Percentiles rank a stretch among this genome's conserved stretches.
phyloP scores from a whole-genome alignment of 1,284 basidiomycete species.

The Quambalaria eucalypti region DNA sequence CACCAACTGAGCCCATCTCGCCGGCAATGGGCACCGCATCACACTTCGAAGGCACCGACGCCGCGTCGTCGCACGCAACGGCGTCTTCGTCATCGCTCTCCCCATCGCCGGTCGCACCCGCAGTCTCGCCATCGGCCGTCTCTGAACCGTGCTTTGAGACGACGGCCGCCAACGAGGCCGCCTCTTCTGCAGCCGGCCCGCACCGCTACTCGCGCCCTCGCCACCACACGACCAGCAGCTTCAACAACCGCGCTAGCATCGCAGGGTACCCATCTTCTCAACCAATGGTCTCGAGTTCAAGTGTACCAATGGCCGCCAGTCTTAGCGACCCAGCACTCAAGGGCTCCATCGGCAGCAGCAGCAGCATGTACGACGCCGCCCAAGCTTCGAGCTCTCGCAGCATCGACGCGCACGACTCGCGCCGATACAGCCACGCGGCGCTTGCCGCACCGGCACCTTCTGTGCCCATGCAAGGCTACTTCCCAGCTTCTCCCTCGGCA shows the following conservation, averaged over 20 bases:
- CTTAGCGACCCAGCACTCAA: constrained; percentile 12
- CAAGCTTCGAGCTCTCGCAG: too few species aligned
- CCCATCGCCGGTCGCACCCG: constrained; percentile 16
- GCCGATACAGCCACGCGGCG: constrained; percentile 29
- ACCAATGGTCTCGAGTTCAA: constrained; percentile 13
- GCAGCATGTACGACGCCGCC: too few species aligned
- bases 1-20: constrained; percentile 9
- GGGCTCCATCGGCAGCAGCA: constrained; percentile 9
- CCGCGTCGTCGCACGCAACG: background rate
- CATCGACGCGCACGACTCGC: constrained; percentile 18
- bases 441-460: constrained; percentile 9
- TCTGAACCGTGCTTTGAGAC: constrained; percentile 16
- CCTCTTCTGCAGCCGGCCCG: background rate
- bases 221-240: constrained; percentile 11
- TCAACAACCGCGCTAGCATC: constrained; percentile 22
- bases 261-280: constrained; percentile 11
- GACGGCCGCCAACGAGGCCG: constrained; percentile 9
- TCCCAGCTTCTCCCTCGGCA: constrained; percentile 10
- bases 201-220: background rate
- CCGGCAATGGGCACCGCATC: constrained; percentile 4
- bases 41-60: background rate
- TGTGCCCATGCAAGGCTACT: constrained; percentile 16
- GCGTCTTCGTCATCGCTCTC: constrained; percentile 5
- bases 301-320: constrained; percentile 19
- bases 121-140: constrained; percentile 18